Evolutionary conservation across 257 asterid genomes (phyloP).

Genomic region (Orobanche coerulescens): DNA sequence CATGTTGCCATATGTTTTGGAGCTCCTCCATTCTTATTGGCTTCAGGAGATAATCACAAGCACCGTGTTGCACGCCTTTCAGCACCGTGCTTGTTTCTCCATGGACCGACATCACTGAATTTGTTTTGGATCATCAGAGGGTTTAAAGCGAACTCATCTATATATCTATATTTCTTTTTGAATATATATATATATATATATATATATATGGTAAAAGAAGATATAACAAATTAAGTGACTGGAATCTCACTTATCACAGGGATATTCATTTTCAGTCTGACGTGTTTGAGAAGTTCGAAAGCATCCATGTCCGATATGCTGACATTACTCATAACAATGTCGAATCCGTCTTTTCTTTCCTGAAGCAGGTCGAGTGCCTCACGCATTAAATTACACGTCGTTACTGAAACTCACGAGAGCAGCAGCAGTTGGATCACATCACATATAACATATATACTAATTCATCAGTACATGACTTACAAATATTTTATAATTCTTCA

Average conservation of each 20-base stretch:
- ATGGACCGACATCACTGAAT: constrained; percentile 78
- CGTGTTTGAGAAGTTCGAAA: constrained; percentile 60
- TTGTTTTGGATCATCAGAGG: neutral
- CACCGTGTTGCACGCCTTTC: constrained; percentile 81
- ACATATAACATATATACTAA: too few species aligned
- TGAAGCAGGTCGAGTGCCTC: constrained; percentile 61
- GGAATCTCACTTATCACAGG: constrained; percentile 79
- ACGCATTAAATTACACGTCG: constrained; percentile 45
- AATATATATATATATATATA: too few species aligned
- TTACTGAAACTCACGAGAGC: constrained; percentile 36
- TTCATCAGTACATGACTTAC: too few species aligned
- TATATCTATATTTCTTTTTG: too few species aligned
- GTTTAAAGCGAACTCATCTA: too few species aligned
- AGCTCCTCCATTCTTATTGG: constrained; percentile 76
- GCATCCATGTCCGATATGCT: constrained; percentile 78
- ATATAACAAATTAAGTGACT: too few species aligned
- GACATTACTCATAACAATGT: constrained; percentile 66
- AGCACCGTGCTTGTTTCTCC: constrained; percentile 73
- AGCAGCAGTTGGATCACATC: too few species aligned
- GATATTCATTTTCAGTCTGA: constrained; percentile 63
- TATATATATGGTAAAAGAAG: constrained; percentile 8
- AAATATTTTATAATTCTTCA: too few species aligned
- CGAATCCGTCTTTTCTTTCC: constrained; percentile 50
- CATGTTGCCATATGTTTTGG: constrained; percentile 84
- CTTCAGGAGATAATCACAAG: constrained; percentile 78